phyloP scores from a whole-genome alignment of 208 protist genomes.

The Trypanosoma theileri region DNA sequence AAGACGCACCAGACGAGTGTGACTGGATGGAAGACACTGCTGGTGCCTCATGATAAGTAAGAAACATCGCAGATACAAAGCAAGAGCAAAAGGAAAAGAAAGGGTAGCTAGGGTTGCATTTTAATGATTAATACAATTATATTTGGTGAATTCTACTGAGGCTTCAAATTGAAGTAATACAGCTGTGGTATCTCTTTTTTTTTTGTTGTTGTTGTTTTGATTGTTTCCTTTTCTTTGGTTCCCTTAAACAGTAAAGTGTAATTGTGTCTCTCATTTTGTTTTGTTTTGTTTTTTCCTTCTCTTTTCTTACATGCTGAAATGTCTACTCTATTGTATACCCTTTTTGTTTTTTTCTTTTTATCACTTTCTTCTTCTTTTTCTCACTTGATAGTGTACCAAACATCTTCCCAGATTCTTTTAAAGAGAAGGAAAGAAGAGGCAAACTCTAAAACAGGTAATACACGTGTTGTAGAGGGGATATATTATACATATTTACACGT shows the following conservation, averaged over 20 bases:
- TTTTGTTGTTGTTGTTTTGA: slow-evolving; percentile 2
- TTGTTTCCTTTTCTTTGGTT: slow-evolving; percentile 11
- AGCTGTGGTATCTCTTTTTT: neutral
- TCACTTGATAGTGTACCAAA: neutral
- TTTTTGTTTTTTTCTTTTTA: too few relatives aligned
- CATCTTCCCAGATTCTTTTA: neutral
- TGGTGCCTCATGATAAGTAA: slow-evolving; percentile 11
- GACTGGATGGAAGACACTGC: slow-evolving; percentile 18
- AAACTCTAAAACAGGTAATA: neutral
- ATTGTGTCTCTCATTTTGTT: too few relatives aligned
- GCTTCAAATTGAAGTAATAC: too few relatives aligned
- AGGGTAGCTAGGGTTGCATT: too few relatives aligned
- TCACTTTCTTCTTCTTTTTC: slow-evolving; percentile 1
- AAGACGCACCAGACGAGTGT: neutral
- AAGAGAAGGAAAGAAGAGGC: neutral
- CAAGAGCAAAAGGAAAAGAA: neutral
- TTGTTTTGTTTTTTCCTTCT: slow-evolving; percentile 5
- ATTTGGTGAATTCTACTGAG: neutral
- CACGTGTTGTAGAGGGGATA: neutral
- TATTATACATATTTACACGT: slow-evolving; percentile 3
- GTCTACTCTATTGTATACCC: too few relatives aligned
- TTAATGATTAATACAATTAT: too few relatives aligned
- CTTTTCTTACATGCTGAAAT: neutral
- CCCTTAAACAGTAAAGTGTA: slow-evolving; percentile 1
- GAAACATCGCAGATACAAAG: neutral